Evolutionary conservation across 2,329 filamentous ascomycete genomes (phyloP), one percentile per base, ranked within the genome.

Genomic region (Pyrenochaeta sp.): DNA sequence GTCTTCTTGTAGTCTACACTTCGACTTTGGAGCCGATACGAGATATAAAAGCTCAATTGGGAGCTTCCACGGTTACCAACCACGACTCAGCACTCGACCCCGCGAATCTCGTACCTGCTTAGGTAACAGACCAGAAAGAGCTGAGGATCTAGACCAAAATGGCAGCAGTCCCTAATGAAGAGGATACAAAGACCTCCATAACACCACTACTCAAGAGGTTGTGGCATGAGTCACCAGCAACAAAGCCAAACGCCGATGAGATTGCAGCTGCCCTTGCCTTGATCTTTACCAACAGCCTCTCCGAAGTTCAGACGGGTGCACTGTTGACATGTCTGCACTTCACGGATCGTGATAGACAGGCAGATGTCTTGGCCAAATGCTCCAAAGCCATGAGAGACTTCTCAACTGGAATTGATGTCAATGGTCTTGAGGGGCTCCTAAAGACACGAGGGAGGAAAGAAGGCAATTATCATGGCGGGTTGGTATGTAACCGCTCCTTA

Each of bases 251-350:
- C 11, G 85, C 92, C 9, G 78, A 83, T 36, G 90, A 96, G 69
- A 94, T 99, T 68, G 90, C 93, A 47, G 81, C 87, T n/a, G 92
- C 93, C 40, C 87, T 97, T 60, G 87, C 90, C 4, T 81, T 93
- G 65, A 95, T 96, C 67, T 97, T 97, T 73, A 92, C 91, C 45
- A 87, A 96, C 74, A 84, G 85, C 55, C 79, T 97, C 13, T 93
- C 89, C n/a, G 86, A 89, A 26, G 88, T 92, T 7, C 94, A 97
- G 71, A 88, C 89, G 1, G 89, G 89, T 40, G 88, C 92, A 26
- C 79, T 99, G 42, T 79, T 97, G 38, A 96, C 94, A 65, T 89
- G 91, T 41, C 79, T 99, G 31, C 93, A 96, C 74, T 96, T 96
- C 58, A 96, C 91, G 2, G 85, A 86, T 45, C 83, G 90, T 70